Conservation (phyloP, 257 asterid genomes). For the Salvia splendens region DNA sequence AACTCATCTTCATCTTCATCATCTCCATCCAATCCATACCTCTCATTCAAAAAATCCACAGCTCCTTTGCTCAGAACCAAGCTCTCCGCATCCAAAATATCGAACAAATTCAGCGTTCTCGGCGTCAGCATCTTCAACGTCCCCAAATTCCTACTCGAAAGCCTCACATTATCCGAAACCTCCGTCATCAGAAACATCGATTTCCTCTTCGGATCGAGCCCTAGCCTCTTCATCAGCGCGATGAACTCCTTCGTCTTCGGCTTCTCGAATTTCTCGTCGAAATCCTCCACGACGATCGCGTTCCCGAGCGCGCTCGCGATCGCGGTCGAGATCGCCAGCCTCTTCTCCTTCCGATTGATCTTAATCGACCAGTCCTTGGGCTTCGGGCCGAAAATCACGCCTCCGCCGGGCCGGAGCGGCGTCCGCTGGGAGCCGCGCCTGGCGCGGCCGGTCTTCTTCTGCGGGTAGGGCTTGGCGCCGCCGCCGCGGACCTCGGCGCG, state of each 20-base stretch:
- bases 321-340: constrained; percentile 85
- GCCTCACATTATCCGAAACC: constrained; percentile 67
- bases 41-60: constrained; percentile 71
- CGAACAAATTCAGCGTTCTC: constrained; percentile 83
- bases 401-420: constrained; percentile 97
- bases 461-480: constrained; percentile 80
- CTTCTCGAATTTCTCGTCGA: constrained; percentile 70
- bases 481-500: constrained; percentile 96
- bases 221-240: constrained; percentile 73
- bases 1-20: constrained; percentile 53
- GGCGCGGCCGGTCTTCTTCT: constrained; percentile 89
- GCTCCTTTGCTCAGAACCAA: constrained; percentile 75
- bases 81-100: constrained; percentile 80
- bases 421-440: constrained; percentile 89
- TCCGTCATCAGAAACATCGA: constrained; percentile 72
- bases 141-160: constrained; percentile 72
- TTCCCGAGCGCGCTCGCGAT: constrained; percentile 69
- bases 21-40: constrained; percentile 62
- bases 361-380: constrained; percentile 94
- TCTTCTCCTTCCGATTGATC: constrained; percentile 84
- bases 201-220: constrained; percentile 89
- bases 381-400: constrained; percentile 89
- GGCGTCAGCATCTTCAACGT: constrained; percentile 92
- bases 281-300: constrained; percentile 83
- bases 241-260: constrained; percentile 87